Base-by-base conservation (phyloP, 148 eudicot species). In the Nepenthes mirabilis region DNA sequence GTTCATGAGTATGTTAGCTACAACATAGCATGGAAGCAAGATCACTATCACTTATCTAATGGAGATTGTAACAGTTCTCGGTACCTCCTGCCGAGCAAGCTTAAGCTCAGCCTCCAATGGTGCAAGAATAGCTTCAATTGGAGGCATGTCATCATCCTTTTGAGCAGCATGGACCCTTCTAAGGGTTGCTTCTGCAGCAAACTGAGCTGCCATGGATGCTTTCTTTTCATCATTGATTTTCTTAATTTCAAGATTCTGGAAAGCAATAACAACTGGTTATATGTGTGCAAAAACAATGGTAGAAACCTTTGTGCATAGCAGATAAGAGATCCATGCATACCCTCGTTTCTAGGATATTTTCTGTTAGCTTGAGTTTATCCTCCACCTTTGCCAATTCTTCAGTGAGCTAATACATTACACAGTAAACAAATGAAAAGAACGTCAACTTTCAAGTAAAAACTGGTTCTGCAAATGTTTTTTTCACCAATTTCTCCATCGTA, bases 101-200 rank as follows among this genome's bases (percentile, higher is more conserved):
- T 85, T 85, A 59, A 85, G 91, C 71, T 85, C 91, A 60, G 91
- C 91, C 65, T 85, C 91, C 72, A 85, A 61, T 1, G 91, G 91
- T 55, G 87, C 91, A 62, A 85, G 80, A 65, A 85, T 85, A 63
- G 91, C 91, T 82, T 85, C 91, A 65, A 85, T 85, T 32, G 91
- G 91, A 68, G 91, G 91, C 91, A 85, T 85, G 65, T 85, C 91
- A 65, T 85, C 91, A 65, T 85, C 91, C 68, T 85, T 85, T 66
- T 85, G 91, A 65, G 85, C 88, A 71, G 91, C 91, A 82, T 85
- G 91, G 63, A 85, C 91, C 79, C 91, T 77, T 58, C 91, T 72
- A 57, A 85, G 85, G 52, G 91, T 80, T 48, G 91, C 91, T 78
- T 85, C 91, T 34, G 91, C 91, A 32, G 91, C 91, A 82, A 85